Base-by-base conservation (phyloP, 1,284 basidiomycete species). In the Tylopilus sp. region DNA sequence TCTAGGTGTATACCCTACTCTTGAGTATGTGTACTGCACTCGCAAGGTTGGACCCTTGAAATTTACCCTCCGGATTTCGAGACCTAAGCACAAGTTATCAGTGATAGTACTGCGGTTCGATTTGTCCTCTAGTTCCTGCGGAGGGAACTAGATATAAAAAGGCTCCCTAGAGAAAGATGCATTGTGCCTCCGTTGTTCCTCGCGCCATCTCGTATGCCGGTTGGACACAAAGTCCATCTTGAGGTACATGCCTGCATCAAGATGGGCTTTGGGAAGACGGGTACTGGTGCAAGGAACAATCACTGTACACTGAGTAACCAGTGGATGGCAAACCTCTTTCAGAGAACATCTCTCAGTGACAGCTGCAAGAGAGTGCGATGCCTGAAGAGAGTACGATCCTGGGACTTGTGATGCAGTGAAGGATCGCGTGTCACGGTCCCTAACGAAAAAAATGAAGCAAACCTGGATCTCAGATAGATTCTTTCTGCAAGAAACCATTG, bases 201-300 rank as follows among this genome's bases (percentile, higher is more conserved):
- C 18, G 7, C 2, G 9, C 26, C 28, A 45, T 18, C 44, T 35
- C 31, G 35, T 11, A 20, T 30, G 12, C 51, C 60, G 10, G 31
- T 21, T 43, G 21, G 33, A 58, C 48, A 41, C 50, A 57, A 28
- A 48, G 31, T 36, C 12, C 37, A 12, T 21, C 61, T 44, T 45
- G 34, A 35, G 15, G 30, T 47, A 44, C n/a, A 11, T 31, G 17
- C 41, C 29, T 57, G 53, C 56, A 47, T 47, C 51, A 52, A 61
- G 59, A 51, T 52, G 60, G 42, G 53, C 49, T 60, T 58, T 60
- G 59, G 44, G 51, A 52, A 39, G 42, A 45, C 41, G 21, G 31
- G 44, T 14, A 1, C 17, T 24, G 30, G 20, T 28, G 31, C 44
- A 18, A 21, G 17, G 35, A 24, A 40, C 8, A 29, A 31, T 11